phyloP scores from a whole-genome alignment of 1,284 basidiomycete species.

The Kwoniella shivajii region DNA sequence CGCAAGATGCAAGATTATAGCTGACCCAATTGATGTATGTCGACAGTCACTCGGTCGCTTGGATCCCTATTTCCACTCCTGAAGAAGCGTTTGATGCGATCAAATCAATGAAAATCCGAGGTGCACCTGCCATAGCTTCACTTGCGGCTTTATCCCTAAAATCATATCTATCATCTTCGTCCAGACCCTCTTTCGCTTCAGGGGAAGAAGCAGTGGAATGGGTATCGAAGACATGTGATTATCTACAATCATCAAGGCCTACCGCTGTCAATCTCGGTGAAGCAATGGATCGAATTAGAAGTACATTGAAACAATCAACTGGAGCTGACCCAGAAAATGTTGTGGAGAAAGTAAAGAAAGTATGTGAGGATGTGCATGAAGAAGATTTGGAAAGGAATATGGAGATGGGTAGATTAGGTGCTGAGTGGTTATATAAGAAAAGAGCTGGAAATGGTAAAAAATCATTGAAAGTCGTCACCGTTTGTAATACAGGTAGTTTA shows the following conservation, averaged over 20 bases:
- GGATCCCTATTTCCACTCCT: slow-evolving; percentile 68
- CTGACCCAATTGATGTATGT: neutral
- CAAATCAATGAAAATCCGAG: slow-evolving; percentile 88
- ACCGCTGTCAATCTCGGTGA: slow-evolving; percentile 90
- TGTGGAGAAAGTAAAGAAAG: slow-evolving; percentile 62
- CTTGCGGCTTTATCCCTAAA: slow-evolving; percentile 79
- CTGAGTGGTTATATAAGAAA: slow-evolving; percentile 73
- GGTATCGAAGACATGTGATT: slow-evolving; percentile 62
- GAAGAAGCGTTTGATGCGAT: slow-evolving; percentile 87
- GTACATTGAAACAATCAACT: slow-evolving; percentile 38
- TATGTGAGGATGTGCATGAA: slow-evolving; percentile 63
- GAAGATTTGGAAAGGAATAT: slow-evolving; percentile 84
- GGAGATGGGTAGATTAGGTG: slow-evolving; percentile 77
- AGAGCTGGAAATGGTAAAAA: slow-evolving; percentile 55
- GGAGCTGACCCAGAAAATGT: slow-evolving; percentile 54
- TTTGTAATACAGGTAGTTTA: slow-evolving; percentile 93
- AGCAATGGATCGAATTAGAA: slow-evolving; percentile 71
- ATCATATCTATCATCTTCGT: slow-evolving; percentile 54
- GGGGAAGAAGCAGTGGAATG: slow-evolving; percentile 30
- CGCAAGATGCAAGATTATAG: neutral
- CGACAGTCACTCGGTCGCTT: slow-evolving; percentile 67
- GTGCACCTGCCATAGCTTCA: slow-evolving; percentile 91
- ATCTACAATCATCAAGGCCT: slow-evolving; percentile 80
- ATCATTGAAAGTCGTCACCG: slow-evolving; percentile 77
- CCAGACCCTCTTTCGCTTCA: slow-evolving; percentile 24